phyloP scores from a whole-genome alignment of 2,329 filamentous ascomycete genomes.

The Monilinia polystroma region DNA sequence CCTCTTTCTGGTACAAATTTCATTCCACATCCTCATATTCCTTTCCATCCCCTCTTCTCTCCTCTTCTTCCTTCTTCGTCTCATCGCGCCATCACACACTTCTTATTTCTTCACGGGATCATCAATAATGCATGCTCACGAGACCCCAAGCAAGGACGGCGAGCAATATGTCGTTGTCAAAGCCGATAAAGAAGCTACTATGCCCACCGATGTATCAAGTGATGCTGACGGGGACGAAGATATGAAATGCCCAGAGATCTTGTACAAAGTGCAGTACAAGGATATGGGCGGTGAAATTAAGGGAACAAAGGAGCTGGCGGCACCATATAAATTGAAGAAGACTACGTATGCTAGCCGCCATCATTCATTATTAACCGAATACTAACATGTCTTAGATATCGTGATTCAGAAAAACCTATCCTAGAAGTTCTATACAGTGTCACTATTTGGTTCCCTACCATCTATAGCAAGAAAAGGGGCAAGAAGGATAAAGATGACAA shows the following conservation, averaged over 20 bases:
- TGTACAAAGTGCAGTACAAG: constrained; percentile 34
- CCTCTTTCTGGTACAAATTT: not conserved
- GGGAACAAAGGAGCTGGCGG: constrained; percentile 30
- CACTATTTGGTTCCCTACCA: constrained; percentile 32
- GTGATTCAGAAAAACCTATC: constrained; percentile 29
- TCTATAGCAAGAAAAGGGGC: constrained; percentile 27
- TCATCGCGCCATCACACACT: not conserved
- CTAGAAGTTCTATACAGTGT: constrained; percentile 32
- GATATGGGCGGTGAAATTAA: constrained; percentile 31
- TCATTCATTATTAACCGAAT: not conserved
- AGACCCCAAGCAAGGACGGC: constrained; percentile 22
- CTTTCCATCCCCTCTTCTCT: not conserved
- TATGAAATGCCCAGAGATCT: constrained; percentile 29
- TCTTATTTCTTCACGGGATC: no score
- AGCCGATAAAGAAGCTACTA: constrained; percentile 23
- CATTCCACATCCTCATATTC: not conserved
- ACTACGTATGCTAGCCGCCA: constrained; percentile 22
- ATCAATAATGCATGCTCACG: constrained; percentile 24
- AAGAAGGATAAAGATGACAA: constrained; percentile 27
- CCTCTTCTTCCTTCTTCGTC: not conserved
- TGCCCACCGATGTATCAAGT: constrained; percentile 21
- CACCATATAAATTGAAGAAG: constrained; percentile 32
- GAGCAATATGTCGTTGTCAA: constrained; percentile 30
- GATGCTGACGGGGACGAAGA: constrained; percentile 25
- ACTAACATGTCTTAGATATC: constrained; percentile 25